phyloP scores from a whole-genome alignment of 2,329 filamentous ascomycete genomes.

The Elsinoe necatrix region DNA sequence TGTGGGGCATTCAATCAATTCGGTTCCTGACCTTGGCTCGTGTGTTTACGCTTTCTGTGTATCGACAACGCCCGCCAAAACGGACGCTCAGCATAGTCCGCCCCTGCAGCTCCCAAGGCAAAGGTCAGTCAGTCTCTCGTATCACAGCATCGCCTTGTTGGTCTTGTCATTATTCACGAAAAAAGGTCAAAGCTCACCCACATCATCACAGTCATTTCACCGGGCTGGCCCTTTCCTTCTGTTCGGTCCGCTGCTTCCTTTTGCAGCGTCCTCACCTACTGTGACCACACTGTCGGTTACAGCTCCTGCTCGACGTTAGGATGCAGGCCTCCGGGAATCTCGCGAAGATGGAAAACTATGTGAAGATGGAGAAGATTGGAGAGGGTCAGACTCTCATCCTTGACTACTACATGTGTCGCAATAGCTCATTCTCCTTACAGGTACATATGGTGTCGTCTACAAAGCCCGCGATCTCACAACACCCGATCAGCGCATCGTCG shows the following conservation, averaged over 20 bases:
- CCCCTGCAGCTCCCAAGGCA: conserved; percentile 7
- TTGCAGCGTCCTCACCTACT: background rate
- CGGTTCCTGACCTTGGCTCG: conserved; percentile 4
- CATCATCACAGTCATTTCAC: background rate
- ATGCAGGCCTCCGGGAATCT: background rate
- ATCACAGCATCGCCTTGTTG: background rate
- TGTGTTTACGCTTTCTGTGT: conserved; percentile 13
- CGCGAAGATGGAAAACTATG: conserved; percentile 76
- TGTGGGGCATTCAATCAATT: background rate
- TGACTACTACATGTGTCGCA: conserved; percentile 16
- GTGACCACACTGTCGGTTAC: background rate
- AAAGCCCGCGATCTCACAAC: conserved; percentile 81
- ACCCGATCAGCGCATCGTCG: conserved; percentile 70
- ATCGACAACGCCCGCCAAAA: conserved; percentile 12
- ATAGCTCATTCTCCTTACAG: conserved; percentile 38
- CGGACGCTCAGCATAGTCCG: conserved; percentile 8
- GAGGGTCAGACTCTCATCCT: conserved; percentile 56
- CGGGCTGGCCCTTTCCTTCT: background rate
- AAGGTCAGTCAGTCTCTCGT: background rate
- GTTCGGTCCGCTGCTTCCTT: background rate
- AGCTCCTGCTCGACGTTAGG: background rate
- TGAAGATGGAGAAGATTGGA: conserved; percentile 93
- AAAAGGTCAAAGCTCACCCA: background rate
- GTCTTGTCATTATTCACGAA: background rate
- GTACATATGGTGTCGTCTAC: conserved; percentile 92